Base-by-base conservation (phyloP, 2,329 filamentous ascomycete species). In the Aspergillus pseudonomiae region DNA sequence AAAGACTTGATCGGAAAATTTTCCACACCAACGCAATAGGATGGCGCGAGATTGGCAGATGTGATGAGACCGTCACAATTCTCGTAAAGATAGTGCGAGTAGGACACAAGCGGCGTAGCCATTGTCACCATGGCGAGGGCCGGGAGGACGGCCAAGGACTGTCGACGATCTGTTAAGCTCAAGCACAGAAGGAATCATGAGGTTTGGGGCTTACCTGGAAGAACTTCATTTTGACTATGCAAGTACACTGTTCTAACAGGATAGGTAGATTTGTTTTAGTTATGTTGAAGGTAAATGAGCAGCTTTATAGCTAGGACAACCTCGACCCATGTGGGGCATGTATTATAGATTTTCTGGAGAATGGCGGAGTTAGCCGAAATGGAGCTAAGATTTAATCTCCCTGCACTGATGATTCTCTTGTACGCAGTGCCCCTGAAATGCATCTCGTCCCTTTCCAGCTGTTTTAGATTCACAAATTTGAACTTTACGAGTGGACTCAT, bases 1-100 rank as follows among this genome's bases (percentile, higher is more conserved):
- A 66, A 67, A 12, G 65, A 67, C 48, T 64, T 64, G 55, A 67
- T 57, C 21, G 65, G 65, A 30, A 67, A 60, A 46, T 67, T 46
- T 45, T 67, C 65, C n/a, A 67, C 45, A 39, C 66, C 66, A 28
- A 64, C 32, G 50, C 65, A 67, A 28, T 60, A 58, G 53, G 53
- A 56, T 21, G 54, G 62, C n/a, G 63, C 63, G 12, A 57, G 56
- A 14, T 60, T 67, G 24, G 54, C 53, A 41, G 60, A 55, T 19
- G 56, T 55, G 30, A 60, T 60, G 11, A 50, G 55, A 4, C 50
- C 34, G 26, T 53, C 59, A 39, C 62, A 63, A 30, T 45, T 57
- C 16, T 34, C 53, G 21, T 52, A n/a, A 32, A 11, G 11, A 24
- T 52, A 21, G 19, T 28, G 28, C 1, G 48, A 28, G 6, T 52